Base-by-base conservation (phyloP, 75 land plant species). In the Cupressus sempervirens region DNA sequence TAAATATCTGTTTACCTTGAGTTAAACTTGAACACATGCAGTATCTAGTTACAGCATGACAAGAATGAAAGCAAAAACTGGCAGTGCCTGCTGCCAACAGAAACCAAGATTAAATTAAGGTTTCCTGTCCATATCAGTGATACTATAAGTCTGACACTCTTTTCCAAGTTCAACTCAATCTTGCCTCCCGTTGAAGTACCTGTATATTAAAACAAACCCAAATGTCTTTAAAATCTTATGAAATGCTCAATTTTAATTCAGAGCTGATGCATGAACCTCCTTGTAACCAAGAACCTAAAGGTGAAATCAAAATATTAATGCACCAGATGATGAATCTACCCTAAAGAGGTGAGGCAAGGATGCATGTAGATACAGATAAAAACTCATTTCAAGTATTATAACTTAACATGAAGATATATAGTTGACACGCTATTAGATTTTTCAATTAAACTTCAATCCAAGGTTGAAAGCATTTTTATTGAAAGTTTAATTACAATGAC, bases 101-200 rank as follows among this genome's bases (percentile, higher is more conserved):
- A 79, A 76, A 40, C 79, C 43, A 76, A 38, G 43, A 76, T 18
- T 20, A 45, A 41, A 45, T 43, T 26, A 48, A 43, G 79, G 20
- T 40, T 40, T 29, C 45, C 29, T 41, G 30, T 79, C 46, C 81
- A 12, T 32, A 23, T 12, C 15, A n/a, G 45, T 46, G 48, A 43
- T 3, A 43, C 48, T 79, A 11, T 9, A 10, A 79, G 45, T 41
- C 11, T 38, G n/a, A 23, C 48, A 43, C 26, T 26, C 50, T 79
- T 26, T 23, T 43, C 43, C 50, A 43, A n/a, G 29, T 79, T 40
- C 26, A 79, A 79, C 50, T 38, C 30, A 79, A 79, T 79, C 81
- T 79, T 79, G 81, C 81, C n/a, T 79, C 81, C 81, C 81, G 81
- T n/a, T 79, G 81, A 79, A 79, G 81, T 41, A 79, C 81, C 81